phyloP scores from a whole-genome alignment of 2,329 filamentous ascomycete genomes.

The Trichoderma breve region DNA sequence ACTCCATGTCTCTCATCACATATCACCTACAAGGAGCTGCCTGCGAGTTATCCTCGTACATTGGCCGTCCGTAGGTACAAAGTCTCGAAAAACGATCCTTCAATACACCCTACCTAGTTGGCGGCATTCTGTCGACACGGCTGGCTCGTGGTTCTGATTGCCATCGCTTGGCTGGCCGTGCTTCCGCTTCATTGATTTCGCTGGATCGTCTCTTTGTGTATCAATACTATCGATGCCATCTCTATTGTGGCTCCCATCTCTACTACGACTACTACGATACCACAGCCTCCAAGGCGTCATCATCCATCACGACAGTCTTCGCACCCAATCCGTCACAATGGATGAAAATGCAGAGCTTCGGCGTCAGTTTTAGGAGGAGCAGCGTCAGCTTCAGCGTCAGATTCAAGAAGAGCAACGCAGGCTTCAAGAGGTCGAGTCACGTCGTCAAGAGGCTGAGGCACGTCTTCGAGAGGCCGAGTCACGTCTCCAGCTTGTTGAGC shows the following conservation, averaged over 20 bases:
- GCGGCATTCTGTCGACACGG: not conserved
- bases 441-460: no score
- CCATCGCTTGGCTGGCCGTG: not conserved
- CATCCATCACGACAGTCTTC: not conserved
- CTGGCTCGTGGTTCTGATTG: not conserved
- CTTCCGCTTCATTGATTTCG: not conserved
- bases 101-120: not conserved
- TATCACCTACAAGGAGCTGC: not conserved
- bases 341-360: not conserved
- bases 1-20: not conserved
- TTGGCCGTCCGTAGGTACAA: not conserved
- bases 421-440: no score
- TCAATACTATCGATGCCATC: not conserved
- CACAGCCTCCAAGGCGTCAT: not conserved
- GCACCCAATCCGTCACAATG: not conserved
- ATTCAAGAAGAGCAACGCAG: not conserved
- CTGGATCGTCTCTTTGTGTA: not conserved
- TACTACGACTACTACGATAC: not conserved
- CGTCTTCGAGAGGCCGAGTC: no score
- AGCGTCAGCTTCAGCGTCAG: not conserved
- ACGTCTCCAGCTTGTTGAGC: not conserved
- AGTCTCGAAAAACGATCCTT: not conserved
- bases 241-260: no score
- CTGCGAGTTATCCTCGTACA: not conserved
- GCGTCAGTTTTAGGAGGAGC: not conserved